phyloP scores from a whole-genome alignment of 2,329 filamentous ascomycete genomes.

The Talaromyces sp. region DNA sequence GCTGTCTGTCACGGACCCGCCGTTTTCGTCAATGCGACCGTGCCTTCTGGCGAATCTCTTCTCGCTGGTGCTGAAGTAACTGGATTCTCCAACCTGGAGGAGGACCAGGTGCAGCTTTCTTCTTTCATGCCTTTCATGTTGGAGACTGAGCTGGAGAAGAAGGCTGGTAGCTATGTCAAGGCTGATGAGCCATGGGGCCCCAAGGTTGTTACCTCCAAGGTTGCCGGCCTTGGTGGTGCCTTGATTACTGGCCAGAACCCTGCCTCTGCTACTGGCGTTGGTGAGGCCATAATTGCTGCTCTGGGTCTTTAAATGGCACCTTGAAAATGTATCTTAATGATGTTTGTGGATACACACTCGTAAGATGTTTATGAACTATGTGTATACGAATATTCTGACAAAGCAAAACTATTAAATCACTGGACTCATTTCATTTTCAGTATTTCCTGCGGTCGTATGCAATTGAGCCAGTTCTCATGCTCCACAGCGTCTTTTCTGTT shows the following conservation, averaged over 20 bases:
- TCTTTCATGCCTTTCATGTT: slow-evolving; percentile 51
- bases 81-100: slow-evolving; percentile 53
- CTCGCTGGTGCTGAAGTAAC: slow-evolving; percentile 47
- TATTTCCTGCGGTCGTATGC: too few relatives aligned
- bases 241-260: slow-evolving; percentile 56
- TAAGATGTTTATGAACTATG: too few relatives aligned
- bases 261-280: slow-evolving; percentile 46
- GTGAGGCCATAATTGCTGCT: slow-evolving; percentile 46
- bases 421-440: too few relatives aligned
- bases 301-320: slow-evolving; percentile 20
- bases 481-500: too few relatives aligned
- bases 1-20: slow-evolving; percentile 55
- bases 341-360: too few relatives aligned
- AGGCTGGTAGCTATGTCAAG: slow-evolving; percentile 50
- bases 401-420: too few relatives aligned
- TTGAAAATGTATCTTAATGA: too few relatives aligned
- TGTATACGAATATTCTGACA: too few relatives aligned
- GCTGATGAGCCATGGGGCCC: slow-evolving; percentile 47
- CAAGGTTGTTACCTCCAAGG: slow-evolving; percentile 46
- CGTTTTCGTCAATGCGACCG: slow-evolving; percentile 49
- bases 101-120: slow-evolving; percentile 45
- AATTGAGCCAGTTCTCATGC: too few relatives aligned
- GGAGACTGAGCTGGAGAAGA: slow-evolving; percentile 47
- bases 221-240: slow-evolving; percentile 29
- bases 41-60: slow-evolving; percentile 46